A percentile compares a stretch with the other conserved stretches of the same genome.
Conservation (phyloP, 2,329 filamentous ascomycete genomes). For the Aspergillus transmontanensis region DNA sequence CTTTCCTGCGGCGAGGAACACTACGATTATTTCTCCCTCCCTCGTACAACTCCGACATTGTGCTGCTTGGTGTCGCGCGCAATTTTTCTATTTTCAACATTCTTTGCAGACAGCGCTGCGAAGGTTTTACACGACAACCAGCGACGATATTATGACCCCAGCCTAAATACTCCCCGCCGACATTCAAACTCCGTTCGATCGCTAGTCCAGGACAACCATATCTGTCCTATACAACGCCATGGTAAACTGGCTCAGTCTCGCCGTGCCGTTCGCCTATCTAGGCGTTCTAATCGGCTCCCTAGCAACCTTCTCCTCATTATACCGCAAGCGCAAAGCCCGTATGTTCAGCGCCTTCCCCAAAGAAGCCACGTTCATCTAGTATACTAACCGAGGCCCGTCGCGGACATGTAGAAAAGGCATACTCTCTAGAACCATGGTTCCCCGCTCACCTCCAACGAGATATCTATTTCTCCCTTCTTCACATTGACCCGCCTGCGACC, state of each 20-base stretch:
- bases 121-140: background rate
- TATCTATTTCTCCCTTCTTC: constrained; percentile 88
- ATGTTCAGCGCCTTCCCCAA: constrained; percentile 31
- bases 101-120: background rate
- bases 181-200: background rate
- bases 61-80: background rate
- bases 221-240: constrained; percentile 37
- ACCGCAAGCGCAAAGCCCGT: constrained; percentile 89
- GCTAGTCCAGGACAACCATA: constrained; percentile 2
- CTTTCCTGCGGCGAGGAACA: background rate
- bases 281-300: constrained; percentile 84
- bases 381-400: constrained; percentile 14
- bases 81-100: background rate
- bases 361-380: constrained; percentile 15
- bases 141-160: background rate
- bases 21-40: background rate
- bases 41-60: background rate
- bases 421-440: constrained; percentile 93
- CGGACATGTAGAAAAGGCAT: constrained; percentile 66
- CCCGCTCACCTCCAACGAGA: constrained; percentile 86
- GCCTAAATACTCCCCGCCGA: background rate
- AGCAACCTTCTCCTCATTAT: constrained; percentile 88
- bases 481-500: constrained; percentile 63
- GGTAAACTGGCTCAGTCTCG: constrained; percentile 80
- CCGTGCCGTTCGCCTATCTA: constrained; percentile 87